Base-by-base conservation (phyloP, 2,329 filamentous ascomycete genomes). In the Massarina eburnea region DNA sequence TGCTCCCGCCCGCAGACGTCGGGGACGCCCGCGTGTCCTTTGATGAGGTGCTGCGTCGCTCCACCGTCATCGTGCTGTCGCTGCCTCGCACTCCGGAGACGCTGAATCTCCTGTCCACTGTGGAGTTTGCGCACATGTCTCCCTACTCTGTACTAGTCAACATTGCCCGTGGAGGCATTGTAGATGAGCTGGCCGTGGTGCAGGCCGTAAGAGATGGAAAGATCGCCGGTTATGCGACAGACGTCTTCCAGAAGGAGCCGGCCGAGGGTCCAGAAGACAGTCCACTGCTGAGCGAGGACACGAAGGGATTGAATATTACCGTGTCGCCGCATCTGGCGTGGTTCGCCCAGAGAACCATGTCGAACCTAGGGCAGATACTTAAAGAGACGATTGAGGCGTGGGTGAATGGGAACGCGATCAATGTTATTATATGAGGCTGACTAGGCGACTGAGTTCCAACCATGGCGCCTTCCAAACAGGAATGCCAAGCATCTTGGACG, bases 321-420 rank as follows among this genome's bases (percentile, higher is more conserved):
- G 53, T 79, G 32, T 77, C 71, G 38, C 78, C 78, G 15, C 79
- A 82, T 64, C 49, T 80, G 30, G 79, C 80, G 1, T 82, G 79
- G 79, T 75, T 73, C 51, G 73, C 76, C 1, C 68, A 72, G 37
- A 71, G 65, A 51, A 80, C 76, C 4, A 66, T 76, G 46, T 63
- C 71, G 35, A 79, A 75, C 30, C 71, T 79, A 33, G 67, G 70
- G 10, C 60, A 63, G 24, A 70, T 74, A 14, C 51, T 76, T 29
- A 76, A 73, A 53, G 61, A 68, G 27, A 80, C 76, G 24, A 65
- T 80, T 8, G 77, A 80, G 54, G 71, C 52, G 1, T 78, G 73
- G 64, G 65, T 62, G 21, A 59, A 49, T 43, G 76, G 67, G 42
- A 71, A 62, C 20, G 62, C 65, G 15, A 62, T 68, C 26, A 74